Conservation (phyloP, 257 asterid genomes). For the Voacanga thouarsii region DNA sequence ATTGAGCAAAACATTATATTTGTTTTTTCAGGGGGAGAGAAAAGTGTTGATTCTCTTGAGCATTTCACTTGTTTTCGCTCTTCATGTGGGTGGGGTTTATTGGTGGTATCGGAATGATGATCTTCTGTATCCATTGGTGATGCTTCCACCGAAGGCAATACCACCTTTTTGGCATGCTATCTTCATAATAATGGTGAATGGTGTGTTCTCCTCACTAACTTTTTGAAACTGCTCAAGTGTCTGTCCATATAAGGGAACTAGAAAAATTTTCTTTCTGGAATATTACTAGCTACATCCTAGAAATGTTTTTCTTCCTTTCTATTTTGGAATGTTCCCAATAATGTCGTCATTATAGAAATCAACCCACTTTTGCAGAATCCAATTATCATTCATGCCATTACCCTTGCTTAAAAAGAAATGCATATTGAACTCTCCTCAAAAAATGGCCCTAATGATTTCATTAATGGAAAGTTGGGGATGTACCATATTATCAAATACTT, state of each 20-base stretch:
- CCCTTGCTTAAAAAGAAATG: not conserved
- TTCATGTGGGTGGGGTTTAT: conserved; percentile 65
- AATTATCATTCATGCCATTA: not conserved
- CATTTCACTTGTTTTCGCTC: conserved; percentile 41
- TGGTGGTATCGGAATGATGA: conserved; percentile 84
- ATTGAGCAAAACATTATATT: conserved; percentile 21
- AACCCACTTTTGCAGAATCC: not conserved
- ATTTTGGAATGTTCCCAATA: not conserved
- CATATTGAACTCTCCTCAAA: not conserved
- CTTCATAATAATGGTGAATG: conserved; percentile 84
- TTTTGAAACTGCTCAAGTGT: not conserved
- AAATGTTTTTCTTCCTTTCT: not conserved
- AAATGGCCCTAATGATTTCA: not conserved
- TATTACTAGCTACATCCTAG: not conserved
- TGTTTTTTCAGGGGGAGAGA: conserved; percentile 69
- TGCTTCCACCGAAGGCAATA: conserved; percentile 82
- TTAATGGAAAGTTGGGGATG: not conserved
- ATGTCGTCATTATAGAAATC: not conserved
- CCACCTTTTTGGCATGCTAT: conserved; percentile 93
- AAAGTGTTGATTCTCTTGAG: conserved; percentile 47
- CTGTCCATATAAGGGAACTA: not conserved
- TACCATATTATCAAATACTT: not conserved
- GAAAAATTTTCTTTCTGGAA: not conserved
- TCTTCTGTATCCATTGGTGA: conserved; percentile 60
- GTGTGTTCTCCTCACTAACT: conserved; percentile 38